Evolutionary conservation across 805 yeast species (phyloP), one percentile per base, ranked within the genome.

Genomic region (Ogataea glucozyma): DNA sequence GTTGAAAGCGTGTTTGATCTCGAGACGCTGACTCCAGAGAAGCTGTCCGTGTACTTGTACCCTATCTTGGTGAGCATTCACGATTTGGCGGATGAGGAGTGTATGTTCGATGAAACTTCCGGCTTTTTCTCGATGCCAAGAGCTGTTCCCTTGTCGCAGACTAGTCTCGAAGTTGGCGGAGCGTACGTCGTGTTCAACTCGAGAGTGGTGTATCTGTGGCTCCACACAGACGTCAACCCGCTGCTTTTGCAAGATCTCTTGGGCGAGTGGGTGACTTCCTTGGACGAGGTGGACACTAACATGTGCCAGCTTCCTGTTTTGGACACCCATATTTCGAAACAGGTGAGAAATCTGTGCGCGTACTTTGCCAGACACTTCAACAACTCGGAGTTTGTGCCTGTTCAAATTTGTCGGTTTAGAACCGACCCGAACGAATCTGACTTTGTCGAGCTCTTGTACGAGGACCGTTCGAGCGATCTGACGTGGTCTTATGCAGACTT

Each of bases 1-100:
- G 71, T 87, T 9, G 73, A 72, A 44, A 76, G 77, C 37, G 67
- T 75, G 38, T 72, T 70, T 46, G 65, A 69, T 34, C 66, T 88
- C 58, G 69, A 75, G 52, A 66, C 73, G 6, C 69, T 77, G 60
- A 75, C 85, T 3, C 60, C 83, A 12, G 79, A 76, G 17, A 72
- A 72, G 38, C 67, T 90, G 16, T 67, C 81, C 17, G 76, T 75
- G 46, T 81, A 79, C 48, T 70, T 93, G 27, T 93, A 90, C 57
- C 98, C 99, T 1, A 80, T 85, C 9, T 69, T 91, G 43, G 71
- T 85, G 23, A 86, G 85, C 29, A 62, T 91, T 19, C 96, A 89
- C 60, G 72, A 76, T 3, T 62, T 87, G 44, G 65, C 65, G 2
- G 83, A 76, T 8, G 67, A 66, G 1, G 95, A 87, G 48, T 79